Percentiles rank a stretch among this genome's conserved stretches.
Evolutionary conservation across 495 filamentous ascomycete genomes (phyloP).

Genomic region (Corynascus novoguineensis): DNA sequence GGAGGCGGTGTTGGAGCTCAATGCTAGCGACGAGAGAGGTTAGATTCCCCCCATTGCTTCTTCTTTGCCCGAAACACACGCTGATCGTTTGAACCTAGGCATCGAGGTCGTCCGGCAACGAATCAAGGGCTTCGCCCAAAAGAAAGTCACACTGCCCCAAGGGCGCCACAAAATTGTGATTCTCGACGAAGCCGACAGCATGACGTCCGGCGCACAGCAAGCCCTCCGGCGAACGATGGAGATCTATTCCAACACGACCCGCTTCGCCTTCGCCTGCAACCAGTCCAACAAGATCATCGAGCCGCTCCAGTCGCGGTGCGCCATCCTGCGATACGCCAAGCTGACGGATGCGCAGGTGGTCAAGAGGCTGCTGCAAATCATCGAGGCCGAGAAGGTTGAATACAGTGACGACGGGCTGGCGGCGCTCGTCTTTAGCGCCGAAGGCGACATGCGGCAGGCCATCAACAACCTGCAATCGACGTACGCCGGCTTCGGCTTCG

Average conservation of each 20-base stretch:
- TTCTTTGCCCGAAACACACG: neutral
- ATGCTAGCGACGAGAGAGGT: constrained; percentile 94
- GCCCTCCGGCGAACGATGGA: constrained; percentile 96
- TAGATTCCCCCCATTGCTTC: neutral
- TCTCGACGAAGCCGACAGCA: constrained; percentile 95
- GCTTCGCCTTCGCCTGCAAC: constrained; percentile 98
- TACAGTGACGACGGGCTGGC: constrained; percentile 92
- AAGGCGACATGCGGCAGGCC: constrained; percentile 98
- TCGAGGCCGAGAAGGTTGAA: constrained; percentile 78
- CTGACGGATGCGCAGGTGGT: constrained; percentile 91
- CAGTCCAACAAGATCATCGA: constrained; percentile 99
- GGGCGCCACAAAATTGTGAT: constrained; percentile 96
- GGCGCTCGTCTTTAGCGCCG: constrained; percentile 91
- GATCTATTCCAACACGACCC: constrained; percentile 93
- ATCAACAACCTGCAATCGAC: constrained; percentile 99
- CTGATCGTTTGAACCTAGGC: constrained; percentile 38
- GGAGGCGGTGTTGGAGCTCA: constrained; percentile 93
- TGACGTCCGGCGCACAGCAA: constrained; percentile 96
- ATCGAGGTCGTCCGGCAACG: constrained; percentile 98
- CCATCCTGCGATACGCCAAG: constrained; percentile 89
- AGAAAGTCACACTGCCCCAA: constrained; percentile 91
- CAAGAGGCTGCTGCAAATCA: constrained; percentile 83
- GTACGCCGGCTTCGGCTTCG: constrained; percentile 90
- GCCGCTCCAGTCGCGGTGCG: constrained; percentile 91
- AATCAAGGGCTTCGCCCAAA: constrained; percentile 98